Percentiles rank a stretch among this genome's conserved stretches.
Evolutionary conservation across 1,284 basidiomycete genomes (phyloP).

Genomic region (Limonomyces culmigenus): DNA sequence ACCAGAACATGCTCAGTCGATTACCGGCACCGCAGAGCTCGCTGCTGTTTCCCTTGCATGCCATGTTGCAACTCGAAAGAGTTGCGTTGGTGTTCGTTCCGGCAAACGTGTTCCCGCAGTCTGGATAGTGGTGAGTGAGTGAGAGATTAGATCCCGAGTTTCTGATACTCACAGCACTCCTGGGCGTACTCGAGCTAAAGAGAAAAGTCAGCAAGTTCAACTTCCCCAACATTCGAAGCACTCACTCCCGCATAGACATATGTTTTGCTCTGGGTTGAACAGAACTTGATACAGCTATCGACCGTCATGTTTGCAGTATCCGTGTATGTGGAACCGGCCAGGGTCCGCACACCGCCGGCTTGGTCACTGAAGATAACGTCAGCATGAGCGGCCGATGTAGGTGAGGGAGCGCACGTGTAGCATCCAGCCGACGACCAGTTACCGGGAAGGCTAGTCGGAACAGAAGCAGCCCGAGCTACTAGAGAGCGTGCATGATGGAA

Average conservation of each 20-base stretch:
- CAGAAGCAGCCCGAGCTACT: too few species aligned
- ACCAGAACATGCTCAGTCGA: constrained; percentile 49
- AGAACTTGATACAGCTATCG: constrained; percentile 46
- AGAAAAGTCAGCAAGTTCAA: too few species aligned
- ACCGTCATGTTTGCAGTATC: constrained; percentile 40
- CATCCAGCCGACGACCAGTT: constrained; percentile 47
- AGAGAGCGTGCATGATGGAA: too few species aligned
- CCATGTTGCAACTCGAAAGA: constrained; percentile 37
- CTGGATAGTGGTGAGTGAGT: too few species aligned
- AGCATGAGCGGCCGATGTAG: background rate
- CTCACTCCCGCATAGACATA: constrained; percentile 42
- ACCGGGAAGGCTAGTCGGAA: constrained; percentile 21
- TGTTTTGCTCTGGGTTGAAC: constrained; percentile 23
- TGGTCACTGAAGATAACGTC: constrained; percentile 21
- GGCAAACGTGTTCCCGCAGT: constrained; percentile 40
- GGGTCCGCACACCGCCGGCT: constrained; percentile 30
- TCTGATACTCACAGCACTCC: constrained; percentile 38
- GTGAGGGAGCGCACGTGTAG: constrained; percentile 29
- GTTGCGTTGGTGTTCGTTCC: constrained; percentile 28
- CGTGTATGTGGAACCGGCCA: constrained; percentile 26
- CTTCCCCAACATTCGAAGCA: background rate
- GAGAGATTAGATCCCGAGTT: constrained; percentile 2
- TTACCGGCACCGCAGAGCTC: constrained; percentile 41
- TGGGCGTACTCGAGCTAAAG: constrained; percentile 28
- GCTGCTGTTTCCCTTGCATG: constrained; percentile 38